Evolutionary conservation across 2,329 filamentous ascomycete species (phyloP).

Genomic region (Monosporascus sp.): DNA sequence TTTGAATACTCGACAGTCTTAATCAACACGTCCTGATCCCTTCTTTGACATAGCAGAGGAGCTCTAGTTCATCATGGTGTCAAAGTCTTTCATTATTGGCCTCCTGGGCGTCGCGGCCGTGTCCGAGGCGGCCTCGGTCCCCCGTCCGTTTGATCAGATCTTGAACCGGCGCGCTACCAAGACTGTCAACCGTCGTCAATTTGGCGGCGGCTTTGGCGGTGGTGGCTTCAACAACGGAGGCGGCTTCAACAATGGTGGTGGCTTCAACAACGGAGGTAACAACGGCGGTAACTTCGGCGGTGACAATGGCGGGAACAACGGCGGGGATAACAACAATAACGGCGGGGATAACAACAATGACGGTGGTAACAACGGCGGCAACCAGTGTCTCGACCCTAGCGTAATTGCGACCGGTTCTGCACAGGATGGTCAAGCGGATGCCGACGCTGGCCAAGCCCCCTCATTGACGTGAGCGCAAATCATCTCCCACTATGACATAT

Average conservation of each 20-base stretch:
- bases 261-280: conserved; percentile 10
- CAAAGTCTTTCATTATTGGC: conserved; percentile 44
- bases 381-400: conserved; percentile 33
- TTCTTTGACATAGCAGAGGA: background rate
- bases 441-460: conserved; percentile 35
- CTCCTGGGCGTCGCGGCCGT: conserved; percentile 42
- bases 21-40: background rate
- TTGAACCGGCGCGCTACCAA: conserved; percentile 21
- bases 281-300: conserved; percentile 17
- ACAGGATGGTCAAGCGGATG: conserved; percentile 14
- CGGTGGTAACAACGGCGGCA: conserved; percentile 13
- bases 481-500: background rate
- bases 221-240: conserved; percentile 9
- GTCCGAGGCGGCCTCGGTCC: conserved; percentile 39
- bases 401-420: conserved; percentile 46
- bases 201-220: conserved; percentile 16
- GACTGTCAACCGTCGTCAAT: conserved; percentile 37
- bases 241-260: conserved; percentile 5
- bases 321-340: conserved; percentile 6
- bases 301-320: conserved; percentile 11
- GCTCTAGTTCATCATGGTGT: conserved; percentile 40
- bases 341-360: conserved; percentile 13
- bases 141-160: conserved; percentile 29
- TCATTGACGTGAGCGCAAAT: conserved; percentile 42
- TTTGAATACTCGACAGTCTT: conserved; percentile 26